Base-by-base conservation (phyloP, 768 basidiomycete species). In the Termitomyces sp. region DNA sequence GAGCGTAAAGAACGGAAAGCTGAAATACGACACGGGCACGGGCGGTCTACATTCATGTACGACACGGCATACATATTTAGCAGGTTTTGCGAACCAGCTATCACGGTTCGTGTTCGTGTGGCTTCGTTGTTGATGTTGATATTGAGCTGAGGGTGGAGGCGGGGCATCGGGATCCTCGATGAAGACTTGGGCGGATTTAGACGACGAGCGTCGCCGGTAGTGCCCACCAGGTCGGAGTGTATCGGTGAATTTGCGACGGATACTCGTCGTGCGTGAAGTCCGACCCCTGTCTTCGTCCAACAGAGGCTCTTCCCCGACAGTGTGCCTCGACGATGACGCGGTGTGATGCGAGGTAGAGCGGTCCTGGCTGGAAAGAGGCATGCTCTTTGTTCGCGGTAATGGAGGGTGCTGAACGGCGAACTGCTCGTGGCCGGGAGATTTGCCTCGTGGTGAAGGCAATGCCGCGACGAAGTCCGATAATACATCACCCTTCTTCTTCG, bases 1-100 rank as follows among this genome's bases (percentile, higher is more conserved):
- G n/a, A 93, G 76, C 13, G 75, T 81, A 68, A 92, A 90, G 77
- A 93, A 92, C 14, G 89, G 89, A 66, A 86, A 82, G 47, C 80
- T 82, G 62, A 84, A 86, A 64, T 92, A 92, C 22, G 82, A 76
- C 10, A 86, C 84, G 9, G 80, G 77, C 0, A 71, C 65, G 0
- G 87, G 88, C 4, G 88, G 88, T 14, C 77, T 72, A 69, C 87
- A 90, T 10, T 82, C 77, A 61, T 89, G 87, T 26, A 90, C 77
- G 10, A 85, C 88, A 26, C 77, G 77, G 61, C 88, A 91, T 5
- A 79, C 66, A 68, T 92, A 92, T 54, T 86, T 78, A 36, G 81
- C 77, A 0, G 76, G 80, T 49, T 77, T 77, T 38, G 69, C 69
- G 22, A 71, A 71, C 79, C 77, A 81, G 55, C 76, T 76, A 61